phyloP scores from a whole-genome alignment of 768 basidiomycete genomes.

The Boletellus ananiceps region DNA sequence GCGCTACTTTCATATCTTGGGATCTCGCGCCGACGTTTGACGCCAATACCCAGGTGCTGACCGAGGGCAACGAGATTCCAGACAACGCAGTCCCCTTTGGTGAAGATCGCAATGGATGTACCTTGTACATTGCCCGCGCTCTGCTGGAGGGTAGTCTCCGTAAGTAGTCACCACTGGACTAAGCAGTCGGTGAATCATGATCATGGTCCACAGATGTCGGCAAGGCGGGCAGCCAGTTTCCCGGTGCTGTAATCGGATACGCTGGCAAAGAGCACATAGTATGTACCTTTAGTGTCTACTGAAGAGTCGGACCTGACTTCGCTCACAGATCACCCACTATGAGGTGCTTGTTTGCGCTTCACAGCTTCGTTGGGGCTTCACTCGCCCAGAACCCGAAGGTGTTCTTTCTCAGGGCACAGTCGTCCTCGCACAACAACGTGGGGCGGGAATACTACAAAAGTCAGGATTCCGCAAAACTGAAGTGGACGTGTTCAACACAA shows the following conservation, averaged over 20 bases:
- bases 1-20: not conserved
- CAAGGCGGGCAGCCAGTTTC: slow-evolving; percentile 29
- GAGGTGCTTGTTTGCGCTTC: slow-evolving; percentile 36
- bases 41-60: slow-evolving; percentile 18
- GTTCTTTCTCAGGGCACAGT: slow-evolving; percentile 27
- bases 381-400: slow-evolving; percentile 8
- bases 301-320: not conserved
- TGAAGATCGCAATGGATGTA: slow-evolving; percentile 27
- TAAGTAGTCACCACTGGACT: slow-evolving; percentile 8
- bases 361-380: slow-evolving; percentile 30
- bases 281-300: not conserved
- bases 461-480: slow-evolving; percentile 5
- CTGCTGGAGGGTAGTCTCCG: slow-evolving; percentile 30
- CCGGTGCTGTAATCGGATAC: slow-evolving; percentile 31
- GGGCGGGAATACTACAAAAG: not conserved
- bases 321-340: slow-evolving; percentile 26
- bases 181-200: too few relatives aligned
- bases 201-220: slow-evolving; percentile 29
- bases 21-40: not conserved
- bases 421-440: slow-evolving; percentile 26
- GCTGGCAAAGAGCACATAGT: slow-evolving; percentile 34
- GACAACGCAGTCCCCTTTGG: slow-evolving; percentile 33
- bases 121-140: slow-evolving; percentile 29
- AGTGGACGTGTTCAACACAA: slow-evolving; percentile 23
- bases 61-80: slow-evolving; percentile 30